Conservation (phyloP, 495 filamentous ascomycete genomes). For the Xylaria sp. region DNA sequence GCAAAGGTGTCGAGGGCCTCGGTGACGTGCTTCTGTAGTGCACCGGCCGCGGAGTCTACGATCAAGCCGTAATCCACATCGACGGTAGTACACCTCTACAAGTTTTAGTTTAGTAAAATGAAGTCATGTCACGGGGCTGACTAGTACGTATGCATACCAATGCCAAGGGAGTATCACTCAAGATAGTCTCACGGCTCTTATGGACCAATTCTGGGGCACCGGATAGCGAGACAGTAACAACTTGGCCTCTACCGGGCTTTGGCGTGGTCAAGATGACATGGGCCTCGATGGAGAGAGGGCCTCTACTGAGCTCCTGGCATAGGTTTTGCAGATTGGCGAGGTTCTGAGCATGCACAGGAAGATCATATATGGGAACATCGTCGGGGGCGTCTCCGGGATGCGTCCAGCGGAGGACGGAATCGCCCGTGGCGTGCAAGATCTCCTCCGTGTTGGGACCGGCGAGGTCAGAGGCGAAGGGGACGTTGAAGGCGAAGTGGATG, state of each 20-base stretch:
- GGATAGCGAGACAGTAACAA: conserved; percentile 89
- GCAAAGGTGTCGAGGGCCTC: conserved; percentile 85
- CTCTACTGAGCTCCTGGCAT: conserved; percentile 75
- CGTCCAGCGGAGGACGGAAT: conserved; percentile 86
- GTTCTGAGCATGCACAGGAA: conserved; percentile 88
- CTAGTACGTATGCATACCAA: conserved; percentile 66
- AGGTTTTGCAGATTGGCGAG: conserved; percentile 76
- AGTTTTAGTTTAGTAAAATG: conserved; percentile 37
- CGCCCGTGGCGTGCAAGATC: conserved; percentile 84
- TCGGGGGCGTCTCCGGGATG: conserved; percentile 86
- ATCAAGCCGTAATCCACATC: conserved; percentile 91
- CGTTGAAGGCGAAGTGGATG: conserved; percentile 85
- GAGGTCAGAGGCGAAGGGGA: conserved; percentile 90
- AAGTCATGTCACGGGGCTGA: conserved; percentile 24
- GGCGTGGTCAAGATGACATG: conserved; percentile 82
- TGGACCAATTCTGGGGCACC: conserved; percentile 83
- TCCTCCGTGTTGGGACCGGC: conserved; percentile 90
- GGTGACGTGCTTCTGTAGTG: conserved; percentile 68
- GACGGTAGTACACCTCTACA: conserved; percentile 86
- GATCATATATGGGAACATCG: conserved; percentile 78
- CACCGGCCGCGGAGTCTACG: conserved; percentile 74
- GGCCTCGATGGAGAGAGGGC: conserved; percentile 77
- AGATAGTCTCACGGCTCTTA: conserved; percentile 80
- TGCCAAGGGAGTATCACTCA: conserved; percentile 86
- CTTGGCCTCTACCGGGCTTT: conserved; percentile 73